phyloP scores from a whole-genome alignment of 148 eudicot species.

The Amaranthus hypochondriacus region DNA sequence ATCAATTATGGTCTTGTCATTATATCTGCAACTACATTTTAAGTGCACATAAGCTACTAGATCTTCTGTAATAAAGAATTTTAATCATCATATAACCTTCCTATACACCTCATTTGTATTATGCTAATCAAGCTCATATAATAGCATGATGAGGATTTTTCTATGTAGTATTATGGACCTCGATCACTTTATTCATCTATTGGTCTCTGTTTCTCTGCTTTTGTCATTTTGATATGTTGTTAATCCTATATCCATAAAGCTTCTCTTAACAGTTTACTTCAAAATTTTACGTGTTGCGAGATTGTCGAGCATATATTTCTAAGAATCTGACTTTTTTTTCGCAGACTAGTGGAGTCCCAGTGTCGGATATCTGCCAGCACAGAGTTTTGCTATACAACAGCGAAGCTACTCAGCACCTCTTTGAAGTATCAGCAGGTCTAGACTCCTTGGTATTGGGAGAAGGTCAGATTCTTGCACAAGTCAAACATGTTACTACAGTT shows the following conservation, averaged over 20 bases:
- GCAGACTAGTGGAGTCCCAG: slow-evolving; percentile 89
- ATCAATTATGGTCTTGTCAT: neutral
- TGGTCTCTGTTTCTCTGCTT: no score
- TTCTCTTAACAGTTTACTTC: neutral
- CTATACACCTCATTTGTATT: no score
- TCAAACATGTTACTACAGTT: slow-evolving; percentile 88
- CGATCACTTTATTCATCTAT: no score
- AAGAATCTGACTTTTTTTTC: slow-evolving; percentile 10
- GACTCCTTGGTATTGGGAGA: slow-evolving; percentile 93
- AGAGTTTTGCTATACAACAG: slow-evolving; percentile 72
- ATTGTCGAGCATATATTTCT: neutral
- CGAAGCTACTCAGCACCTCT: slow-evolving; percentile 89
- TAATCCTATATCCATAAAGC: neutral
- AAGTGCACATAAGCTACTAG: no score
- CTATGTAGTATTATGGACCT: no score
- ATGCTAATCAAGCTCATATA: no score
- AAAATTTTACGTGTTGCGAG: neutral
- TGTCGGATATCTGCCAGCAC: slow-evolving; percentile 73
- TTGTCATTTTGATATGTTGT: no score
- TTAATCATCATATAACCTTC: no score
- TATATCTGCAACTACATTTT: neutral
- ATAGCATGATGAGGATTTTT: no score
- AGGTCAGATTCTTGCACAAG: slow-evolving; percentile 96
- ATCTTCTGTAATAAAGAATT: neutral
- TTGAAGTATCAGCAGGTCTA: slow-evolving; percentile 93